These are phyloP conservation scores for Sphagnum magellanicum DNA, from an alignment of 228 moss, liverwort and hornwort species.

Conservation along the genomic window DNA sequence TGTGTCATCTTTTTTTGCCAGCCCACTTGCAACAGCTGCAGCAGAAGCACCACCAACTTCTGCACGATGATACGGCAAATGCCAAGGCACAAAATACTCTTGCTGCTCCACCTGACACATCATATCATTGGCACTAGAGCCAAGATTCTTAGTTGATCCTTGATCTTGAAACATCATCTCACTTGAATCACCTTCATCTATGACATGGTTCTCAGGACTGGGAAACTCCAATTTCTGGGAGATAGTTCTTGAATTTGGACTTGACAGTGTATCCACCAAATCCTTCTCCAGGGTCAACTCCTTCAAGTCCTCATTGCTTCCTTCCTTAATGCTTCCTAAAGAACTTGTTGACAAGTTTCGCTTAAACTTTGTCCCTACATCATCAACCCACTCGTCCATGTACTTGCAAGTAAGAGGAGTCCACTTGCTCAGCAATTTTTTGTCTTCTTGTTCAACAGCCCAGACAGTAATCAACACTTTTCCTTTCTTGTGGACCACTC, in stretches of 20 bases:
- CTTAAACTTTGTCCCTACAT: slow-evolving; percentile 38
- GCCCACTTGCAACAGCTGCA: slow-evolving; percentile 80
- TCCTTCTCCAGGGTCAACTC: slow-evolving; percentile 2
- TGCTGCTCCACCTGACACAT: slow-evolving; percentile 52
- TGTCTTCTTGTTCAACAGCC: slow-evolving; percentile 96
- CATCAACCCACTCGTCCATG: slow-evolving; percentile 78
- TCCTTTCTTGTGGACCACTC: slow-evolving; percentile 64
- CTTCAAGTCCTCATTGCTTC: slow-evolving; percentile 22
- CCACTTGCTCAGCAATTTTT: slow-evolving; percentile 71
- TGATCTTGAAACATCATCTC: neutral
- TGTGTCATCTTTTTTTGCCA: slow-evolving; percentile 85
- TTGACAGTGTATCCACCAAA: neutral
- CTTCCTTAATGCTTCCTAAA: slow-evolving; percentile 71
- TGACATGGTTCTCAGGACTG: neutral
- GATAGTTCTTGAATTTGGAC: neutral
- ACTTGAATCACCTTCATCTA: neutral
- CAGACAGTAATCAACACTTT: slow-evolving; percentile 88
- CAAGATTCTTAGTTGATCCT: neutral
- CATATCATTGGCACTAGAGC: neutral
- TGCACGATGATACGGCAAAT: slow-evolving; percentile 94
- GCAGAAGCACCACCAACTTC: slow-evolving; percentile 86
- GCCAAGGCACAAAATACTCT: slow-evolving; percentile 99
- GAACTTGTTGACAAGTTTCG: slow-evolving; percentile 46
- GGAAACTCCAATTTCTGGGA: neutral
- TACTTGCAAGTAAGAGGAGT: slow-evolving; percentile 76